These are phyloP conservation scores for Aphanocladium album DNA, from an alignment of 2,329 filamentous ascomycete genomes.

Conservation along the genomic window DNA sequence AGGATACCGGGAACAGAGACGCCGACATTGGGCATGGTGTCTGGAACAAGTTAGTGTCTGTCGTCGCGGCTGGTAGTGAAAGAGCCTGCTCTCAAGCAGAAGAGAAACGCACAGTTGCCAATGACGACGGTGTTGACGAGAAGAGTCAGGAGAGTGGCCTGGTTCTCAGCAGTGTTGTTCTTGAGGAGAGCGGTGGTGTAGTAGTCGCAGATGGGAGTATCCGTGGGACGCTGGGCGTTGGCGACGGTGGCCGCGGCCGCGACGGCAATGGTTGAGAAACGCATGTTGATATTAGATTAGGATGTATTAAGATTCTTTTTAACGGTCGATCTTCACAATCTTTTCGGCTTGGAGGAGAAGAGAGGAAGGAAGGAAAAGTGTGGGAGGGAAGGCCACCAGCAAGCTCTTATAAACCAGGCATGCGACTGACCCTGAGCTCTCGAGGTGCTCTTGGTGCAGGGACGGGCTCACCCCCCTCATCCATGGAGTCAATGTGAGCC, in stretches of 20 bases:
- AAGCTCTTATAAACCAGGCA: slow-evolving; percentile 5
- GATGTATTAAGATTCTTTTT: background rate
- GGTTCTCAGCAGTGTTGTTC: slow-evolving; percentile 55
- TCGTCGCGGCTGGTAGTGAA: too few species aligned
- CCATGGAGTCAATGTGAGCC: too few species aligned
- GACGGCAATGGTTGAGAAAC: slow-evolving; percentile 19
- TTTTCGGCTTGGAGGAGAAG: background rate
- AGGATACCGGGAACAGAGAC: slow-evolving; percentile 54
- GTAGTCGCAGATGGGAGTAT: slow-evolving; percentile 56
- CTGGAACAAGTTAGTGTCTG: slow-evolving; percentile 23
- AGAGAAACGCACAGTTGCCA: slow-evolving; percentile 46
- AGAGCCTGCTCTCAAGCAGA: background rate
- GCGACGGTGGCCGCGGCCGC: slow-evolving; percentile 18
- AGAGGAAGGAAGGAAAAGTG: background rate
- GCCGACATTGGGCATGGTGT: slow-evolving; percentile 48
- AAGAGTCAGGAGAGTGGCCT: slow-evolving; percentile 49
- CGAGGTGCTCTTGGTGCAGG: background rate
- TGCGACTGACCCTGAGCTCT: background rate
- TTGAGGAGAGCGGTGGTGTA: slow-evolving; percentile 56
- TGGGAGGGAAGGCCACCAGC: background rate
- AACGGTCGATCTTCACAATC: background rate
- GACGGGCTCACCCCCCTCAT: background rate
- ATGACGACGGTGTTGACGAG: slow-evolving; percentile 60
- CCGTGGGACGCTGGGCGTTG: slow-evolving; percentile 41
- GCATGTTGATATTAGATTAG: slow-evolving; percentile 19